Evolutionary conservation across 2,329 filamentous ascomycete genomes (phyloP), one percentile per base, ranked within the genome.

Genomic region (Alternaria novae-zelandiae): DNA sequence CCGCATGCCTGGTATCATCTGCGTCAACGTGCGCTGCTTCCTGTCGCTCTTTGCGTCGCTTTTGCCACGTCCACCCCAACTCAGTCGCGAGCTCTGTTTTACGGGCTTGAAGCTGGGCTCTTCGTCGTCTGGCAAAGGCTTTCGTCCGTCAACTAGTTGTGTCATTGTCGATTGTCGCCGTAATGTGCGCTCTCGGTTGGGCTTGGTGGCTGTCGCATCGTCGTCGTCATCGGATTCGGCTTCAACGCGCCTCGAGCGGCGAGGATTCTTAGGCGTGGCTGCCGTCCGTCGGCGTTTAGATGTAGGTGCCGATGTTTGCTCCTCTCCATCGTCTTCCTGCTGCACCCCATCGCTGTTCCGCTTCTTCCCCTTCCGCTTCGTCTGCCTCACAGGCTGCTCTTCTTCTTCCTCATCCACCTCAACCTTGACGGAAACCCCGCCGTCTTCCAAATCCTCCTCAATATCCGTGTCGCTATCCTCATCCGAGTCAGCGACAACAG

Each of bases 161-260:
- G 77, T 79, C 76, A 79, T 78, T 20, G 77, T 79, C 26, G 77
- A 78, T 36, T 79, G 77, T 55, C 73, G 72, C 44, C 68, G 70
- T 12, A 72, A 45, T 17, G 61, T 70, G n/a, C 54, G 63, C 28
- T 54, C 45, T 8, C 45, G 54, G 9, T 63, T 59, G 23, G 30
- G 23, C 23, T 63, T 59, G 15, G 51, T 53, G 0, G 57, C 32
- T 23, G 54, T 44, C 46, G 28, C 46, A 11, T 45, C n/a, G 25
- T n/a, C 9, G 9, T 64, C 66, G 8, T 62, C 30, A 26, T 67
- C 59, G 7, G 61, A 44, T 12, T 46, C 58, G 53, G 49, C n/a
- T 50, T 59, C 43, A 15, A 43, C 25, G 20, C 54, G 44, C 50
- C 36, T 57, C 41, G 59, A 51, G 20, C 36, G 59, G 15, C 62